Base-by-base conservation (phyloP, 2,329 filamentous ascomycete species). In the Microcera coccophila region DNA sequence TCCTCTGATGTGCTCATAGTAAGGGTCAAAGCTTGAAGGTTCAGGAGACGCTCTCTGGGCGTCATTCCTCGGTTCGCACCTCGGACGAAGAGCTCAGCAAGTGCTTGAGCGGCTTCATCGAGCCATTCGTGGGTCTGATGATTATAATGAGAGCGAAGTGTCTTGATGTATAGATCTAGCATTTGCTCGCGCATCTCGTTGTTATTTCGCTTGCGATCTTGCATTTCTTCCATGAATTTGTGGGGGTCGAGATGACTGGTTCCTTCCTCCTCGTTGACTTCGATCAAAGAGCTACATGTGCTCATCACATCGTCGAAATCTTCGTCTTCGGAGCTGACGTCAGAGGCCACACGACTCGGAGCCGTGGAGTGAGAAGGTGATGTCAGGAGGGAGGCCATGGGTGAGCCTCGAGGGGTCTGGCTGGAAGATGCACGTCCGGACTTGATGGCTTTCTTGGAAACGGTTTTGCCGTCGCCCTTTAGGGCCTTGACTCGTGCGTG, bases 191-290 rank as follows among this genome's bases (percentile, higher is more conserved):
- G 80, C 17, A 81, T 80, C 49, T 86, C 79, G 18, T 76, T 78
- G 52, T 82, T 89, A 64, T 84, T 88, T 52, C 84, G 81, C 73
- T 94, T 95, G 56, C 87, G 82, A 48, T 78, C 74, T 41, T 84
- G 73, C 20, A 95, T 78, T 53, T 86, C 81, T 36, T 84, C 74
- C 49, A 94, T 81, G 44, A 83, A 78, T 48, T 82, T 76, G 20
- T 75, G 71, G 24, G 62, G 56, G 42, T 81, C 76, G 77, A 85
- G 87, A 19, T 74, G 70, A 8, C 76, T 74, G 22, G 84, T 71
- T 26, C 82, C 82, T 52, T 88, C 85, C 48, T 86, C 79, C n/a
- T 81, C 83, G 9, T 9, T 9, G 45, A 76, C 45, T 17, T 61
- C 80, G 42, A 78, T 53, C 14, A 69, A 56, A 3, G 71, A 74